phyloP scores from a whole-genome alignment of 768 basidiomycete genomes.

The Suillus lakei region DNA sequence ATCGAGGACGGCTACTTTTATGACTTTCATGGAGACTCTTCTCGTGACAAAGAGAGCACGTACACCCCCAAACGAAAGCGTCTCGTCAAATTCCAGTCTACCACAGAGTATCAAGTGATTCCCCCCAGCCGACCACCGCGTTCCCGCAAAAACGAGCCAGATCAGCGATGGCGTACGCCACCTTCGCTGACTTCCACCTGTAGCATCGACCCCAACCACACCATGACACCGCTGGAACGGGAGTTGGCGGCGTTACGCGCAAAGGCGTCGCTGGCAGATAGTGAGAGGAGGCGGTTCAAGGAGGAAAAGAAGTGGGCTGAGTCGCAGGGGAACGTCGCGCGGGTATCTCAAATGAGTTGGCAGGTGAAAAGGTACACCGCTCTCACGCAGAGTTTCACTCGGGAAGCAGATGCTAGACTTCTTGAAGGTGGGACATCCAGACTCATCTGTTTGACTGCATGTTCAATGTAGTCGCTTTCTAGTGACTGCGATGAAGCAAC shows the following conservation, averaged over 20 bases:
- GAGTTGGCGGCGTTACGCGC: constrained; percentile 78
- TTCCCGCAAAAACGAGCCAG: constrained; percentile 32
- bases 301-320: constrained; percentile 90
- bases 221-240: constrained; percentile 69
- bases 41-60: constrained; percentile 27
- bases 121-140: constrained; percentile 27
- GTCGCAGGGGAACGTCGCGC: constrained; percentile 74
- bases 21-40: constrained; percentile 26
- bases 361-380: constrained; percentile 82
- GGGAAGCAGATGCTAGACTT: constrained; percentile 74
- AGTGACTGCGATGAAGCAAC: constrained; percentile 34
- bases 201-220: constrained; percentile 61
- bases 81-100: constrained; percentile 51
- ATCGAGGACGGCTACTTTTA: constrained; percentile 53
- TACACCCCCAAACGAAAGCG: constrained; percentile 38
- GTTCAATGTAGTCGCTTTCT: constrained; percentile 11
- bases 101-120: constrained; percentile 38
- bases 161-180: constrained; percentile 37
- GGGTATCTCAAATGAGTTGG: constrained; percentile 82
- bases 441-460: neutral
- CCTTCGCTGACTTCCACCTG: constrained; percentile 72
- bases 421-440: constrained; percentile 56
- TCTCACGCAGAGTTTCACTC: constrained; percentile 79
- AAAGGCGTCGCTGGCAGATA: constrained; percentile 81
- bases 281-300: constrained; percentile 79